Percentiles rank a stretch among this genome's conserved stretches.
Conservation (phyloP, 257 asterid genomes). For the Rhazya stricta region DNA sequence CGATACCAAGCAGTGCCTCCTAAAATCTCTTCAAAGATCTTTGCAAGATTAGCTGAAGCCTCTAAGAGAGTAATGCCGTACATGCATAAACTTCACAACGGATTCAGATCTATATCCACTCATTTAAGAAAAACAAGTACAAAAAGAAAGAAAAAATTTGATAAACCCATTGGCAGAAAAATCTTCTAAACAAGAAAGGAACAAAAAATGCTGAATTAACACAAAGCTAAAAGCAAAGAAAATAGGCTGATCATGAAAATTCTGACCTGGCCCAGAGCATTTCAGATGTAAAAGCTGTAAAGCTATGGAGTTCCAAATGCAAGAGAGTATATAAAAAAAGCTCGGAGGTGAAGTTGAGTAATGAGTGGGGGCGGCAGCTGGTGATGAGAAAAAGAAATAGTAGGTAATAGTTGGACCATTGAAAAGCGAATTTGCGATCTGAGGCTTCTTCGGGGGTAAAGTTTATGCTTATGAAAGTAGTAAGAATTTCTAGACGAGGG, state of each 20-base stretch:
- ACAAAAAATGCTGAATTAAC: slow-evolving; percentile 2
- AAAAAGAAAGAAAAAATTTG: not conserved
- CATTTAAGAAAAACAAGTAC: not conserved
- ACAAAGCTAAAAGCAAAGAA: not conserved
- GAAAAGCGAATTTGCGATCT: not conserved
- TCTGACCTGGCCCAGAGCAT: slow-evolving; percentile 20
- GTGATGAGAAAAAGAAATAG: slow-evolving; percentile 11
- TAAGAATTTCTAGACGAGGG: not conserved
- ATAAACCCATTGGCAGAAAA: not conserved
- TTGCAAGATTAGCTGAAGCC: not conserved
- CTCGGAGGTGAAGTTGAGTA: not conserved
- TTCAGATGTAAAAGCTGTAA: slow-evolving; percentile 14
- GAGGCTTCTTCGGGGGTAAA: not conserved
- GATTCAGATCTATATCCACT: slow-evolving; percentile 16
- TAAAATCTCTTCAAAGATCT: not conserved
- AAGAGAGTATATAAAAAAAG: slow-evolving; percentile 16
- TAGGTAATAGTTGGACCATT: not conserved
- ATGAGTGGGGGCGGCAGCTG: slow-evolving; percentile 19
- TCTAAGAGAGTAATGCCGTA: not conserved
- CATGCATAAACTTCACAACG: not conserved
- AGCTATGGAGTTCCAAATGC: slow-evolving; percentile 4
- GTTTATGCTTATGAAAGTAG: not conserved
- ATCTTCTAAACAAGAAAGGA: not conserved
- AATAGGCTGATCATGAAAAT: not conserved
- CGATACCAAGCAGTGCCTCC: not conserved